Conservation (phyloP, 805 yeast species). For the Nakazawaea populi region DNA sequence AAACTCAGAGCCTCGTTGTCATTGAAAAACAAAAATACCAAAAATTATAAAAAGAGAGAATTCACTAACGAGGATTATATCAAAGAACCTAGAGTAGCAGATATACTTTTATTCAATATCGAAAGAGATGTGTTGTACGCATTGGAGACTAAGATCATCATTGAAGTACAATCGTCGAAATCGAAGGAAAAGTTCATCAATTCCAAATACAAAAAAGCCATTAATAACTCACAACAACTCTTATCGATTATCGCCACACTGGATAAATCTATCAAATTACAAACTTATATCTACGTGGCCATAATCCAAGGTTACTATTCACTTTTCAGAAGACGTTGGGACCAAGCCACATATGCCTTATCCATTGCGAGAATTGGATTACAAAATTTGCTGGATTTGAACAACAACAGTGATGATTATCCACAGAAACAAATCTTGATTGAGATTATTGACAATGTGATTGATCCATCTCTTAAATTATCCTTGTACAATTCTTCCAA, state of each 20-base stretch:
- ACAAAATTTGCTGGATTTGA: constrained; percentile 37
- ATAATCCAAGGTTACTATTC: constrained; percentile 33
- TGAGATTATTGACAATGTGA: constrained; percentile 49
- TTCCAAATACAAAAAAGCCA: constrained; percentile 65
- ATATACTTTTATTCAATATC: constrained; percentile 55
- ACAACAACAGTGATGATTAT: constrained; percentile 10
- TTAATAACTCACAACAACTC: constrained; percentile 36
- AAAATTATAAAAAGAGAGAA: constrained; percentile 46
- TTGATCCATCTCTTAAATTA: constrained; percentile 61
- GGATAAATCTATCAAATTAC: constrained; percentile 28
- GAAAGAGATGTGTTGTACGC: constrained; percentile 76
- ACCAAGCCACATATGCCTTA: constrained; percentile 40
- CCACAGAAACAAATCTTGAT: constrained; percentile 35
- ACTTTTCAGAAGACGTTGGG: constrained; percentile 52
- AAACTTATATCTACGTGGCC: constrained; percentile 28
- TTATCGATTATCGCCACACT: constrained; percentile 28
- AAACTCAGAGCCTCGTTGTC: constrained; percentile 60
- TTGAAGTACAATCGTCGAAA: constrained; percentile 47
- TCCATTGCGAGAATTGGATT: constrained; percentile 59
- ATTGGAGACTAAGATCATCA: constrained; percentile 49
- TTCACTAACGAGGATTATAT: constrained; percentile 45
- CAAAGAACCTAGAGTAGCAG: constrained; percentile 46
- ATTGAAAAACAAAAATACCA: constrained; percentile 63
- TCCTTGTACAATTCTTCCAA: constrained; percentile 27
- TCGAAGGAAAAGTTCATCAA: constrained; percentile 45